phyloP scores from a whole-genome alignment of 23 red algal genomes.

The Rhodosorus marinus region DNA sequence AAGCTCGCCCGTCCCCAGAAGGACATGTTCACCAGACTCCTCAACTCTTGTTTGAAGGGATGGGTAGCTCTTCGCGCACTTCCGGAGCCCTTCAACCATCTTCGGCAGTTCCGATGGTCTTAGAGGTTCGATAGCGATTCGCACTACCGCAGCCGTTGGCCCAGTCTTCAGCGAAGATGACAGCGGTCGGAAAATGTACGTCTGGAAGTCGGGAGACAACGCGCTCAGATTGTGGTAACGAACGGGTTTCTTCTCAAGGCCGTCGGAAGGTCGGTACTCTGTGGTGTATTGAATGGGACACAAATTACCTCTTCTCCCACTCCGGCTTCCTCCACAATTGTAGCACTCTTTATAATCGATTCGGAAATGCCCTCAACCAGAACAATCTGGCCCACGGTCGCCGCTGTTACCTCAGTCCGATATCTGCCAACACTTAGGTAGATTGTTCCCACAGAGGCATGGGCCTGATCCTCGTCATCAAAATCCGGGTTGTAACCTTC shows the following conservation, averaged over 20 bases:
- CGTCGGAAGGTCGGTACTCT: too few relatives aligned
- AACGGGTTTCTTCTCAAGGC: too few relatives aligned
- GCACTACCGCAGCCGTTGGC: conserved; percentile 12
- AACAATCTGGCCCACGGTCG: conserved; percentile 32
- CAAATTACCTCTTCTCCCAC: too few relatives aligned
- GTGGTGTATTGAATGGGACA: too few relatives aligned
- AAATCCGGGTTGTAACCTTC: conserved; percentile 35
- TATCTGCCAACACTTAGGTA: conserved; percentile 45
- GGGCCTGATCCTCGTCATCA: conserved; percentile 49
- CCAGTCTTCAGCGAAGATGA: background rate
- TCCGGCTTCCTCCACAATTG: conserved; percentile 24
- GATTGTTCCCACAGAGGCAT: conserved; percentile 19
- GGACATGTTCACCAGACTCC: conserved; percentile 67
- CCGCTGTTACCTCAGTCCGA: conserved; percentile 20
- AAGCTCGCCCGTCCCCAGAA: conserved; percentile 76
- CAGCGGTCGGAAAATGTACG: conserved; percentile 5
- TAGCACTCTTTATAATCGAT: conserved; percentile 43
- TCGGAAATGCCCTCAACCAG: conserved; percentile 43
- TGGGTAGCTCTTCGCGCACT: conserved; percentile 44
- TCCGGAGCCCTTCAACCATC: conserved; percentile 49
- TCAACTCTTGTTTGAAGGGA: conserved; percentile 60
- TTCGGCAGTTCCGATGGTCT: conserved; percentile 57
- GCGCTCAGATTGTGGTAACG: too few relatives aligned
- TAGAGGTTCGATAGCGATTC: conserved; percentile 69
- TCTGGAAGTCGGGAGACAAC: background rate